Evolutionary conservation across 192 early-diverging fungal species (phyloP), one percentile per base, ranked within the genome.

Genomic region (Cetraspora pellucida): DNA sequence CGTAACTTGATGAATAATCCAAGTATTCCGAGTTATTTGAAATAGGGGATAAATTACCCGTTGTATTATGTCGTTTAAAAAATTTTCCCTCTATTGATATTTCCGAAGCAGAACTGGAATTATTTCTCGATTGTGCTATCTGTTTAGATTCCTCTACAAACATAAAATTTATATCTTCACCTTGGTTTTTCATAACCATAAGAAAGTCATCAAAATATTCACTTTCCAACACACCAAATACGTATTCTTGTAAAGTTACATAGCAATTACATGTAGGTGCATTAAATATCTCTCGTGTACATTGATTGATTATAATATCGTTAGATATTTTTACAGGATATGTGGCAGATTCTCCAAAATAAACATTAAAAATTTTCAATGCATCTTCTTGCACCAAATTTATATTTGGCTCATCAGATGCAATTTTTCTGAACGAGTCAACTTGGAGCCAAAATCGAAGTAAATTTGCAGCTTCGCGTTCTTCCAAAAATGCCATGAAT

Each of bases 151-250:
- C n/a, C 19, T 55, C 50, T n/a, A 55, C 16, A 21, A 55, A 21
- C 52, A 72, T 27, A 27, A 68, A 68, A 43, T 50, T 72, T 30
- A 72, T 37, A 43, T 57, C 70, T 72, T 72, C 50, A 13, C 70
- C 70, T 54, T 37, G 70, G 10, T 8, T 19, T 72, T 72, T 52
- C 70, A 72, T 72, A 8, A 3, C 25, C 37, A 55, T 7, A 55
- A 72, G n/a, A 30, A 72, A 72, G 55, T 72, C 50, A 72, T 72
- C 70, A 43, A 55, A 72, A 43, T 72, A 72, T 11, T 72, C 30
- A 2, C 28, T 55, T 50, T 72, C 30, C n/a, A 72, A 72, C 9
- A 55, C 31, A 21, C 17, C 50, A 55, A 72, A 72, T 37, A 72
- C 31, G 10, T 72, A 72, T 54, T 72, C 70, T 23, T 72, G 50